Evolutionary conservation across 2,329 filamentous ascomycete species (phyloP), one percentile per base, ranked within the genome.

Genomic region (Colletotrichum agaves): DNA sequence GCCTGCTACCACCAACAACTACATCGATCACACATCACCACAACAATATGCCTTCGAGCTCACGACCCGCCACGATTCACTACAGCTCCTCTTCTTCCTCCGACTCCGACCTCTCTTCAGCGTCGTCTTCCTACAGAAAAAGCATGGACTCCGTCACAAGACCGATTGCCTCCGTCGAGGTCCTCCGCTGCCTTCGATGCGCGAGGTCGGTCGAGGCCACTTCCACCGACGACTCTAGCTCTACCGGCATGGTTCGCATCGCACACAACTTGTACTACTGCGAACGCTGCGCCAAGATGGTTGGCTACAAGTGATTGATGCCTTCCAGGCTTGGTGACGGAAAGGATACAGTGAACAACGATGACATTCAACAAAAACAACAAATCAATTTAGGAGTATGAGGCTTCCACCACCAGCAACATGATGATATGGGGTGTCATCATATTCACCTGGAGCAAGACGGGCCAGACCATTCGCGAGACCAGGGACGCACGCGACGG

Each of bases 211-310:
- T 87, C 61, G 88, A 90, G 80, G 83, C 85, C 31, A 88, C 87
- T 7, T 84, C 85, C 8, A 88, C 86, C 35, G 87, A 90, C 75
- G 87, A 90, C 76, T 80, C 84, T 56, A 81, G 79, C 71, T 80
- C 85, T 47, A 85, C 81, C 65, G 88, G 88, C 69, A 91, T 91
- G 88, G 84, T 91, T 13, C 84, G 85, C 73, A 88, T 90, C 69
- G 87, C 87, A 2, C 85, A 87, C 76, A 89, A 89, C 76, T 84
- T 90, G 69, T 90, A 90, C 80, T 90, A 91, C 78, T 90, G 88
- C 78, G 82, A 85, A 67, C 83, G 87, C 39, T 91, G 88, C 75
- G 88, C 88, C 67, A 86, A 84, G 74, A 86, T 88, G 75, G 86
- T 88, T 35, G 88, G 88, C 72, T 90, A 89, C 77, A 87, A 85